A percentile compares a stretch with the other conserved stretches of the same genome.
Evolutionary conservation across 495 filamentous ascomycete genomes (phyloP).

Genomic region (Penicillium robsamsonii): DNA sequence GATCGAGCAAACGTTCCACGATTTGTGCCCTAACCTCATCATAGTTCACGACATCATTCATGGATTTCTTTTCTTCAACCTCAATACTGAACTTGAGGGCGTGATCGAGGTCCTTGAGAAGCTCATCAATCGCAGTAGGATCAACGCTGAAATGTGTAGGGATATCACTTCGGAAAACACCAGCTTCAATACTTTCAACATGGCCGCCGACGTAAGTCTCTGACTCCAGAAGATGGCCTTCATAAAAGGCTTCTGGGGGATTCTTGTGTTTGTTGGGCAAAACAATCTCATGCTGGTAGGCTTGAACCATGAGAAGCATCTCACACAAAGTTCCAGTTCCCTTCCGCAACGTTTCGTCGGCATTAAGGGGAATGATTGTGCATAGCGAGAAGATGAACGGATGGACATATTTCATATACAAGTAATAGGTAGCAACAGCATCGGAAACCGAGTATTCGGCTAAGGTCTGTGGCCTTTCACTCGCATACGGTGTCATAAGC

Average conservation of each 20-base stretch:
- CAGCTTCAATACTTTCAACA: slow-evolving; percentile 98
- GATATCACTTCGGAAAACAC: slow-evolving; percentile 94
- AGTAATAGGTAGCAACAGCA: slow-evolving; percentile 96
- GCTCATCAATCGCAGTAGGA: slow-evolving; percentile 80
- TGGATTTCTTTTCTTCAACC: slow-evolving; percentile 90
- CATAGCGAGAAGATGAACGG: slow-evolving; percentile 98
- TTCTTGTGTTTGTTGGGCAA: slow-evolving; percentile 95
- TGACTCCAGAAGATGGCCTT: slow-evolving; percentile 91
- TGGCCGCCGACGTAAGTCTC: slow-evolving; percentile 98
- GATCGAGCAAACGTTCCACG: slow-evolving; percentile 60
- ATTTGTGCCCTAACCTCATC: slow-evolving; percentile 90
- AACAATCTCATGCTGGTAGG: slow-evolving; percentile 86
- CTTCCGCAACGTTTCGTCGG: slow-evolving; percentile 90
- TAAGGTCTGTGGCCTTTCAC: slow-evolving; percentile 85
- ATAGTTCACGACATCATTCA: slow-evolving; percentile 91
- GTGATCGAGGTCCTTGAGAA: slow-evolving; percentile 82
- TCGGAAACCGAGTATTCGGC: slow-evolving; percentile 99
- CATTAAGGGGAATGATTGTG: slow-evolving; percentile 90
- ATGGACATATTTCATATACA: slow-evolving; percentile 99
- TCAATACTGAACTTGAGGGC: slow-evolving; percentile 88
- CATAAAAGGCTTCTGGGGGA: slow-evolving; percentile 89
- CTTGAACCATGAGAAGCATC: slow-evolving; percentile 98
- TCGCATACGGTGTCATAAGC: slow-evolving; percentile 93
- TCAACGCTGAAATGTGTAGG: slow-evolving; percentile 90
- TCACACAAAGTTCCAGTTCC: slow-evolving; percentile 97